A percentile compares a stretch with the other conserved stretches of the same genome.
These are phyloP conservation scores for Cladorrhinum samala DNA, from an alignment of 495 filamentous ascomycete genomes.

Conservation along the genomic window DNA sequence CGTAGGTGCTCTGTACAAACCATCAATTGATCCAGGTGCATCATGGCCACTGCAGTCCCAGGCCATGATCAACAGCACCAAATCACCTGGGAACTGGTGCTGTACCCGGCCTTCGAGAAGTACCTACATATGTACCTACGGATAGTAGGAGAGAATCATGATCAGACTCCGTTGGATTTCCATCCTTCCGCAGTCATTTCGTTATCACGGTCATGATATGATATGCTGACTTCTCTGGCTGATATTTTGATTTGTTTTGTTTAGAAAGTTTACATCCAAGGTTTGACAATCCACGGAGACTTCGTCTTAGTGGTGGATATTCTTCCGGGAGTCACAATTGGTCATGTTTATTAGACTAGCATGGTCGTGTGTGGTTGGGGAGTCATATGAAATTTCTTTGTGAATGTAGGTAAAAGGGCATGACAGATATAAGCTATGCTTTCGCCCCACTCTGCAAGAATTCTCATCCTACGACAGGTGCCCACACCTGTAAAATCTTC, in stretches of 20 bases:
- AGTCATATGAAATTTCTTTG: neutral
- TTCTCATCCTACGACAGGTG: neutral
- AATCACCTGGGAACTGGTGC: slow-evolving; percentile 5
- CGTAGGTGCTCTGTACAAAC: too few relatives aligned
- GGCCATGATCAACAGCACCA: too few relatives aligned
- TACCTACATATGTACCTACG: slow-evolving; percentile 2
- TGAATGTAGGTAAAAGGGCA: too few relatives aligned
- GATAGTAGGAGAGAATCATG: too few relatives aligned
- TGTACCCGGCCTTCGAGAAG: slow-evolving; percentile 6
- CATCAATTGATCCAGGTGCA: too few relatives aligned
- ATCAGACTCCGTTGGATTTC: too few relatives aligned
- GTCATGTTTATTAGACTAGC: neutral
- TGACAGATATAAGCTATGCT: neutral
- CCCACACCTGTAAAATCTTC: neutral
- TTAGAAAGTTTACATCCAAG: slow-evolving; percentile 2
- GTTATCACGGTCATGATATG: slow-evolving; percentile 8
- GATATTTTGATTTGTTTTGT: neutral
- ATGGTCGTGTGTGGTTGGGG: neutral
- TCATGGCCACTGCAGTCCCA: too few relatives aligned
- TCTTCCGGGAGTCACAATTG: neutral
- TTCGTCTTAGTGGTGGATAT: too few relatives aligned
- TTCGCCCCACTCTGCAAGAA: neutral
- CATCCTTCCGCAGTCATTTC: too few relatives aligned
- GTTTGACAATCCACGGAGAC: too few relatives aligned
- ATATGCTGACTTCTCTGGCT: neutral